These are phyloP conservation scores for Didymella exigua DNA, from an alignment of 2,329 filamentous ascomycete species.

Conservation along the genomic window DNA sequence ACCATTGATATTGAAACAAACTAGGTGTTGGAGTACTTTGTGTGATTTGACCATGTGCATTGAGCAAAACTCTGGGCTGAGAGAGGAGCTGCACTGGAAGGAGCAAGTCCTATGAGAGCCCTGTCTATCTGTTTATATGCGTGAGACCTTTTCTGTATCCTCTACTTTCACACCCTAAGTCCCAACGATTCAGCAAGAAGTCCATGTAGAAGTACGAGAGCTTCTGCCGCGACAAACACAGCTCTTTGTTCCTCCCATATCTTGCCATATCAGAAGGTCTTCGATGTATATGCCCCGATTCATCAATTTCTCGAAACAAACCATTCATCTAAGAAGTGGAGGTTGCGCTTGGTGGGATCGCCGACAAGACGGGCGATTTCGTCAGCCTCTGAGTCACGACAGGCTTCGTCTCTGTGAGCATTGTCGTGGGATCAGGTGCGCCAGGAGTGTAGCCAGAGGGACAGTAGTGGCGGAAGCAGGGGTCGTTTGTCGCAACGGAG, in stretches of 20 bases:
- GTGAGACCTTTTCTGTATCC: background rate
- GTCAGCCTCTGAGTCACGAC: too few relatives aligned
- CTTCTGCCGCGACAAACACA: too few relatives aligned
- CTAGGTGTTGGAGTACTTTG: too few relatives aligned
- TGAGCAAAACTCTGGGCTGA: background rate
- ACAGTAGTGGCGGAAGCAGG: constrained; percentile 2
- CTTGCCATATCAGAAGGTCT: too few relatives aligned
- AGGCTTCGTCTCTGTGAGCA: background rate
- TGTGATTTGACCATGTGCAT: background rate
- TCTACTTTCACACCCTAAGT: background rate
- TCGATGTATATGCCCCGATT: too few relatives aligned
- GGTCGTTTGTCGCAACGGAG: background rate
- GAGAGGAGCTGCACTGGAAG: background rate
- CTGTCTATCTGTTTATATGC: background rate
- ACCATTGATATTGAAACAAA: too few relatives aligned
- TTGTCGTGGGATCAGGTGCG: background rate
- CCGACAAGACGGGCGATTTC: background rate
- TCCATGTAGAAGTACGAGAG: too few relatives aligned
- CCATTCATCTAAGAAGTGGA: too few relatives aligned
- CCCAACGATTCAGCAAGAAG: too few relatives aligned
- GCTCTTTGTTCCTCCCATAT: too few relatives aligned
- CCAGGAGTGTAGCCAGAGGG: background rate
- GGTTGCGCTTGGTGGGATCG: too few relatives aligned
- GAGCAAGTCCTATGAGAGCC: background rate
- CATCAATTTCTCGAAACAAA: too few relatives aligned